Conservation (phyloP, 345 rosid genomes). For the Erodium maritimum region DNA sequence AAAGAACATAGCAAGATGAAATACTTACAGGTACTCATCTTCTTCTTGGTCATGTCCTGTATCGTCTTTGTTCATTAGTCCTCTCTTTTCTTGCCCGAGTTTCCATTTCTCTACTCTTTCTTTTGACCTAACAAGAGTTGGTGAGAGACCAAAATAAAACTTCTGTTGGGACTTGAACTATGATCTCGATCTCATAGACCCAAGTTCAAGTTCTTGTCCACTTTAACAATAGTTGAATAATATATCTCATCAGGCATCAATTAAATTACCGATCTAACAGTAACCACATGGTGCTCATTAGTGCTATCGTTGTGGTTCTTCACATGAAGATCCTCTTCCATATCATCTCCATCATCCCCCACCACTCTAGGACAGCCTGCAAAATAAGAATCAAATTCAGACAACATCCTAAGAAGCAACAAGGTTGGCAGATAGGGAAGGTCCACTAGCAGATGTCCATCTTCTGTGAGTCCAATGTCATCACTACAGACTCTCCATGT, state of each 20-base stretch:
- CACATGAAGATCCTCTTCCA: constrained; percentile 47
- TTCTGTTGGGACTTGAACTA: too few species aligned
- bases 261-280: constrained; percentile 24
- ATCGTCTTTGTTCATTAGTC: constrained; percentile 50
- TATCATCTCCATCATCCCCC: constrained; percentile 62
- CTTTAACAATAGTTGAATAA: not conserved
- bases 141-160: too few species aligned
- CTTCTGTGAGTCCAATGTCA: constrained; percentile 42
- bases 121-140: too few species aligned
- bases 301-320: constrained; percentile 31
- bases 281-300: constrained; percentile 15
- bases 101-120: constrained; percentile 94
- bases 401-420: constrained; percentile 16
- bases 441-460: constrained; percentile 57
- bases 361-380: constrained; percentile 60
- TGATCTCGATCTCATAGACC: too few species aligned
- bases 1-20: not conserved
- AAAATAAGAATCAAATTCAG: not conserved
- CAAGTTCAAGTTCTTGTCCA: too few species aligned
- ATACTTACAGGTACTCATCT: constrained; percentile 65
- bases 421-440: constrained; percentile 80
- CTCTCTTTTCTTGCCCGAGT: constrained; percentile 81
- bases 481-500: constrained; percentile 72
- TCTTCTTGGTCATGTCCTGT: constrained; percentile 52
- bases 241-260: not conserved